Percentiles rank a stretch among this genome's conserved stretches.
Evolutionary conservation across 1,284 basidiomycete species (phyloP).

Genomic region (Ceratobasidium theobromae): DNA sequence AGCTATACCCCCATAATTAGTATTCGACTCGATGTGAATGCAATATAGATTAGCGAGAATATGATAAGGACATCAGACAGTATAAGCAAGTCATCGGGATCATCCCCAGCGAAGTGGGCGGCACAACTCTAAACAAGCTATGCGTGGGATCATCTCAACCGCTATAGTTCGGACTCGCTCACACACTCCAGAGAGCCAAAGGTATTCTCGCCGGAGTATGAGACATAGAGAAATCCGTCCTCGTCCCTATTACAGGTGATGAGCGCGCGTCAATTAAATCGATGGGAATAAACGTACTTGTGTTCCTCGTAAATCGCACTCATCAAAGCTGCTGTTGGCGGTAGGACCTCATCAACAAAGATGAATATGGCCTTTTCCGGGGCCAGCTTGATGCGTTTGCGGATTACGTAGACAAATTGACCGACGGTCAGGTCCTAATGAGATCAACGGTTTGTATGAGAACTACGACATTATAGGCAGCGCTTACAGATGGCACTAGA

Average conservation of each 20-base stretch:
- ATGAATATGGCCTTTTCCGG: slow-evolving; percentile 99
- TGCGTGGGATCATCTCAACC: neutral
- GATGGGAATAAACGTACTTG: slow-evolving; percentile 67
- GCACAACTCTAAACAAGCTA: neutral
- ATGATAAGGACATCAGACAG: too few species aligned
- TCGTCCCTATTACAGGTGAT: slow-evolving; percentile 69
- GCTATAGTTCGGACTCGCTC: slow-evolving; percentile 43
- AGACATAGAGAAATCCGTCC: slow-evolving; percentile 94
- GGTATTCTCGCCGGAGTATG: slow-evolving; percentile 96
- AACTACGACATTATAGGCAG: neutral
- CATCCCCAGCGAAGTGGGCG: too few species aligned
- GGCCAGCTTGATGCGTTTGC: slow-evolving; percentile 99
- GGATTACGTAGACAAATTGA: slow-evolving; percentile 99
- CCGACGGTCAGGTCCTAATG: slow-evolving; percentile 92
- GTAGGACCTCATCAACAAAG: slow-evolving; percentile 97
- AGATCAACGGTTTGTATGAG: neutral
- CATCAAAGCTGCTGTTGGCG: slow-evolving; percentile 98
- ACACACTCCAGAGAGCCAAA: too few species aligned
- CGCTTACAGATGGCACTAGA: slow-evolving; percentile 85
- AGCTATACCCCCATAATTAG: neutral
- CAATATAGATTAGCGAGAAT: neutral
- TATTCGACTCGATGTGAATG: neutral
- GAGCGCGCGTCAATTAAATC: neutral
- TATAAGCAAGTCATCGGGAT: too few species aligned
- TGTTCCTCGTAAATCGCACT: slow-evolving; percentile 99